Base-by-base conservation (phyloP, 768 basidiomycete genomes). In the Boletus bicolor region DNA sequence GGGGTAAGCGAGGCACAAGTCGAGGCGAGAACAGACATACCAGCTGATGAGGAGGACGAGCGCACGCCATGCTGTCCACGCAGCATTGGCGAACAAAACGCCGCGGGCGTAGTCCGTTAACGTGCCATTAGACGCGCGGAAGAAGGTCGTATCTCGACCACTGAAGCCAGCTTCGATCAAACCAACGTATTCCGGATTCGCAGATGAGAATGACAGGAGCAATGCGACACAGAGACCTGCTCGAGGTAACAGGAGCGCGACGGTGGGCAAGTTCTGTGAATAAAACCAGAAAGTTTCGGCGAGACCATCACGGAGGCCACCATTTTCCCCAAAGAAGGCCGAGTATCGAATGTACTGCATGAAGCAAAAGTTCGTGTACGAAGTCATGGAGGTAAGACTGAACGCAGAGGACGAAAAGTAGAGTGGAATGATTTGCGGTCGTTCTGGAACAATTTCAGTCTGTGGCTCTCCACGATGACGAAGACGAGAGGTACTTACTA, bases 271-370 rank as follows among this genome's bases (percentile, higher is more conserved):
- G 66, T 93, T 92, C 75, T 96, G 93, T 1, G 92, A 84, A 61
- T 90, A 89, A 65, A 83, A 84, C 76, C 84, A 90, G 68, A 81
- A 90, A 14, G 86, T 86, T 73, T 96, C 93, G n/a, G 93, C 88
- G 43, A 93, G 73, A 53, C 80, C 80, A 57, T 84, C 80, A 44
- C 76, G 75, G 54, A 78, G 55, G 62, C 78, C 73, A 53, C 77
- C 81, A 43, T 73, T 74, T 60, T 83, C 78, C 35, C 76, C 74
- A 34, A 77, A 71, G 67, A 88, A 87, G 35, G 91, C 88, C 28
- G 85, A 82, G 58, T 77, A 76, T 41, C 92, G 87, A 60, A 94
- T 77, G 70, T 93, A 82, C 55, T 86, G 83, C 62, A 94, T 76
- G 76, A 93, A 93, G 71, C 86, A 87, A 71, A 92, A 94, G 72